phyloP scores from a whole-genome alignment of 1,284 basidiomycete species.

The Cerrena zonata region DNA sequence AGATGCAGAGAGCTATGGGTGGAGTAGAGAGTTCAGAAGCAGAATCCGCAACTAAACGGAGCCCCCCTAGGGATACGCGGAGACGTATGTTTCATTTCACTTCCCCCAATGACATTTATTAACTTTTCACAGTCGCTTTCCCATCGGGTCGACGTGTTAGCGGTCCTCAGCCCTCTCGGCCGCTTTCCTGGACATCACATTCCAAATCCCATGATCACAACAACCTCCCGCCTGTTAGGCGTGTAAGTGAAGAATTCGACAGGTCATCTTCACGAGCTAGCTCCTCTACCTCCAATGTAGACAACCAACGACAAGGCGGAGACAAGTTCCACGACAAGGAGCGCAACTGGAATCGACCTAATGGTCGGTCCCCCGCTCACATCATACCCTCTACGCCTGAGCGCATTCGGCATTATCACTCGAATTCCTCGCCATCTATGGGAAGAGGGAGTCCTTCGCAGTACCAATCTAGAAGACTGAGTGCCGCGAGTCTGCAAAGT shows the following conservation, averaged over 20 bases:
- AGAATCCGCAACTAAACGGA: constrained; percentile 17
- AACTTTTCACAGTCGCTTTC: constrained; percentile 17
- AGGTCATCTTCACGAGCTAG: constrained; percentile 23
- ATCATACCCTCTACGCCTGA: constrained; percentile 10
- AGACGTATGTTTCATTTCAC: constrained; percentile 1
- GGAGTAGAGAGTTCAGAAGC: constrained; percentile 47
- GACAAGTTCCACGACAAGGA: constrained; percentile 13
- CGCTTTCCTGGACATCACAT: constrained; percentile 24
- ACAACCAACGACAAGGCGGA: not conserved
- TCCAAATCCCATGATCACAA: constrained; percentile 24
- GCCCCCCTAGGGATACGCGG: not conserved
- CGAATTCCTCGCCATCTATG: constrained; percentile 16
- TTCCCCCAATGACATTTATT: not conserved
- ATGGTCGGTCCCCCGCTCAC: constrained; percentile 4
- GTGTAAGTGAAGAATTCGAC: constrained; percentile 22
- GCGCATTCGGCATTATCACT: constrained; percentile 10
- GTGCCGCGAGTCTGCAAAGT: constrained; percentile 31
- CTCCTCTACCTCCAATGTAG: constrained; percentile 18
- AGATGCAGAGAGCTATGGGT: constrained; percentile 65
- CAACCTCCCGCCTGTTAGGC: constrained; percentile 18
- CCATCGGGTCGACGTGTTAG: constrained; percentile 16
- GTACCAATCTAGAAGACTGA: constrained; percentile 27
- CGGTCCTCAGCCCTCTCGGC: constrained; percentile 8
- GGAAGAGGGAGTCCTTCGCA: constrained; percentile 21
- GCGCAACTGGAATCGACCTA: constrained; percentile 14